Conservation (phyloP, 1,284 basidiomycete species). For the Cystodermella granulosa region DNA sequence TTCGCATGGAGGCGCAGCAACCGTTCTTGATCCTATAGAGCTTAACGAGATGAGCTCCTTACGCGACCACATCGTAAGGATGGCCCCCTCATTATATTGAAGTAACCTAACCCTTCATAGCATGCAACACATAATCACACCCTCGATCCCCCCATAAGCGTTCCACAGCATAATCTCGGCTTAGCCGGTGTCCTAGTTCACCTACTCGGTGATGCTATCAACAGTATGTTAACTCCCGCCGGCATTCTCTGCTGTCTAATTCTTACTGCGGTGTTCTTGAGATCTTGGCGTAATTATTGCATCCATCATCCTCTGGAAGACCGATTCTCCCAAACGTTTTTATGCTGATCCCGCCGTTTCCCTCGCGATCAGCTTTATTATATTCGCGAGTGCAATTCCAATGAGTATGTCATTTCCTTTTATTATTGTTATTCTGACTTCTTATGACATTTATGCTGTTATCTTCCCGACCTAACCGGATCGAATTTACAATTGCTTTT, state of each 20-base stretch:
- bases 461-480: too few relatives aligned
- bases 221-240: conserved; percentile 34
- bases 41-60: conserved; percentile 17
- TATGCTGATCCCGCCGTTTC: conserved; percentile 49
- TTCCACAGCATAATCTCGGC: conserved; percentile 39
- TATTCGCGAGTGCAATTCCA: conserved; percentile 46
- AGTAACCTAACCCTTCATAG: conserved; percentile 23
- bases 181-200: conserved; percentile 44
- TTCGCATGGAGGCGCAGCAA: conserved; percentile 9
- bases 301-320: conserved; percentile 44
- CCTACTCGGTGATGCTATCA: conserved; percentile 46
- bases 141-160: conserved; percentile 30
- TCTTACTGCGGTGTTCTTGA: conserved; percentile 11
- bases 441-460: too few relatives aligned
- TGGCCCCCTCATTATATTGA: too few relatives aligned
- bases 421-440: conserved; percentile 3
- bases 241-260: conserved; percentile 5
- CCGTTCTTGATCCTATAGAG: conserved; percentile 8
- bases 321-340: conserved; percentile 39
- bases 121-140: conserved; percentile 47
- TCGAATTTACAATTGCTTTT: background rate
- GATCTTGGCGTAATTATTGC: conserved; percentile 49
- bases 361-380: conserved; percentile 44
- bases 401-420: conserved; percentile 35
- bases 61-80: conserved; percentile 31